Base-by-base conservation (phyloP, 352 stramenopile species). In the Elongisporangium anandrum region DNA sequence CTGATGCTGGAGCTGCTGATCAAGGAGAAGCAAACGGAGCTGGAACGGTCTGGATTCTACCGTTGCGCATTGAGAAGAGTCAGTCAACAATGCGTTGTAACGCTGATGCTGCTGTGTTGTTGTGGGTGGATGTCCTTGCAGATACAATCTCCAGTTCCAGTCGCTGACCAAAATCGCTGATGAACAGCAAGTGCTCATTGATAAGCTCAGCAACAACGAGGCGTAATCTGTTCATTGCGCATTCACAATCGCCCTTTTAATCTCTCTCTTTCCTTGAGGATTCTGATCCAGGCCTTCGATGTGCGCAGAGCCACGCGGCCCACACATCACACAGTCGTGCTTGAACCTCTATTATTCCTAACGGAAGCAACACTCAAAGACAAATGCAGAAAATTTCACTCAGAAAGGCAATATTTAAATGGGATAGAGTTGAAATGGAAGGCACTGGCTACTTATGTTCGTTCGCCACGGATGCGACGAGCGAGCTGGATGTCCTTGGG, bases 401-500 rank as follows among this genome's bases (percentile, higher is more conserved):
- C 4, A 13, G 8, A 39, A 39, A 39, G 29, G 29, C 29, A 39
- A 39, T 39, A 39, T 39, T 39, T 39, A 39, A 39, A 39, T 39
- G 29, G 29, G 29, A 39, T 39, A 39, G 4, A 39, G 24, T 34
- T 34, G 24, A 34, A 34, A 34, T 34, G 24, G 24, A 34, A 34
- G 7, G 24, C 24, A 34, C 24, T 34, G 7, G 7, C 24, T 8
- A 60, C 59, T 81, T 90, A 93, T 57, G 79, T 88, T 60, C 85
- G 82, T 70, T 97, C 91, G 48, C 94, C 93, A 55, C 94, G 87
- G 67, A 98, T 97, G 68, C 92, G 87, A 48, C 89, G 90, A 21
- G 92, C 93, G 8, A 98, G 79, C 77, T 98, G 94, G 52, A 98
- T 98, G 72, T 98, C 95, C 80, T 97, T 98, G 45, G 95, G 94